These are phyloP conservation scores for Curvularia hawaiiensis DNA, from an alignment of 2,329 filamentous ascomycete species.

Conservation along the genomic window DNA sequence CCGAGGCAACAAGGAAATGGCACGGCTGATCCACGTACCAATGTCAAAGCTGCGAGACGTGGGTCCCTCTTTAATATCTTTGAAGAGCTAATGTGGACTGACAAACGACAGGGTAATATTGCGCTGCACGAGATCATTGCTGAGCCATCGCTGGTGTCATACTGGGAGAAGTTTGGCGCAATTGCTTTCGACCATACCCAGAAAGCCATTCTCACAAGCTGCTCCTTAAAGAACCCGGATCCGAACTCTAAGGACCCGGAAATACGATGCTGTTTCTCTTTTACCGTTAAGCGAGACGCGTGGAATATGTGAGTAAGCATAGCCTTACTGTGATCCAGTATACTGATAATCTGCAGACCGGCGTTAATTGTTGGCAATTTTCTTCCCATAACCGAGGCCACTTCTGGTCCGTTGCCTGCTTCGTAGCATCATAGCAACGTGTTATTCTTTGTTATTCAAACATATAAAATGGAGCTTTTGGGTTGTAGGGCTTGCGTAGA, in stretches of 20 bases:
- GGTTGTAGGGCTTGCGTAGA: background rate
- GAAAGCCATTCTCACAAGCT: constrained; percentile 94
- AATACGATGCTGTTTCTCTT: constrained; percentile 95
- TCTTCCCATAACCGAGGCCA: constrained; percentile 73
- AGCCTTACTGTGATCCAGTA: background rate
- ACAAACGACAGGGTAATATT: constrained; percentile 77
- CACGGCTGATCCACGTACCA: constrained; percentile 89
- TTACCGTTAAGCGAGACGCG: constrained; percentile 91
- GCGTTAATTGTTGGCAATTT: constrained; percentile 97
- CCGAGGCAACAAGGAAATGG: constrained; percentile 98
- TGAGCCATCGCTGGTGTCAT: constrained; percentile 92
- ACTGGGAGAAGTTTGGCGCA: constrained; percentile 98
- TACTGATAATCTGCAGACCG: constrained; percentile 61
- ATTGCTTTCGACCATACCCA: constrained; percentile 95
- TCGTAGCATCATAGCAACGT: constrained; percentile 1
- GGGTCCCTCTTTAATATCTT: constrained; percentile 48
- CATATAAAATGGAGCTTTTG: background rate
- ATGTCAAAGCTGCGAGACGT: constrained; percentile 92
- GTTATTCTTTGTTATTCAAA: background rate
- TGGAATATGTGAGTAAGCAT: constrained; percentile 83
- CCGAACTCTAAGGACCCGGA: constrained; percentile 69
- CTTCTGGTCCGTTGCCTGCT: constrained; percentile 27
- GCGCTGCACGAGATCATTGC: constrained; percentile 95
- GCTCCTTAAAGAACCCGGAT: constrained; percentile 78
- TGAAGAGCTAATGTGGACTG: constrained; percentile 8